Base-by-base conservation (phyloP, 2,329 filamentous ascomycete species). In the Pseudogymnoascus verrucosus region DNA sequence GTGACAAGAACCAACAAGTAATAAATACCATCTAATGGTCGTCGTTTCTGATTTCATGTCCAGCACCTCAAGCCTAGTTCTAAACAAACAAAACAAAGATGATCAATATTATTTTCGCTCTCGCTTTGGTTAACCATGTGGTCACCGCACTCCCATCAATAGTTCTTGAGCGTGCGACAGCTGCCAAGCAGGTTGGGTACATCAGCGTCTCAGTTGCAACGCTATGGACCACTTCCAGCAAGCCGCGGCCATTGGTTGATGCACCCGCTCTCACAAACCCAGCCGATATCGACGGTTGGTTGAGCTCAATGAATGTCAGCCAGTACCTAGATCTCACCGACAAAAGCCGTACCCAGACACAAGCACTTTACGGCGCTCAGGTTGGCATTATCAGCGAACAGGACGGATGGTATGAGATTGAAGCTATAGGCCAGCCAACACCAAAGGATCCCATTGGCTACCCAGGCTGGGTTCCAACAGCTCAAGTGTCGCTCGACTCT, bases 371-470 rank as follows among this genome's bases (percentile, higher is more conserved):
- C 42, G 42, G 42, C 42, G 21, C 42, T 26, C 42, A n/a, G 42
- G 42, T 47, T 11, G 21, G 42, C 19, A 47, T 47, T 47, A 47
- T 47, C 42, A 47, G 42, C 42, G 42, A 47, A 21, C 42, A 47
- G 42, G n/a, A 47, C 42, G 42, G 42, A 47, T 47, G 42, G 42
- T 47, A 47, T 47, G 42, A 47, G 42, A 26, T 47, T 47, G 42
- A 47, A 26, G 42, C 42, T 26, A 47, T 47, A n/a, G 42, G 42
- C 21, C 42, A 47, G 42, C 42, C 42, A 10, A 26, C 42, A 47
- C 42, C 42, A 26, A 47, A 47, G 21, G 42, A 47, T 47, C 12
- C 42, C 19, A 47, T 47, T 47, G 42, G 42, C 19, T 47, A 47
- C 12, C 42, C 42, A 47, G 42, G 42, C 21, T 47, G 42, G 42